These are phyloP conservation scores for Wallacemonas sp. DNA, from an alignment of 208 protist genomes.

Conservation along the genomic window DNA sequence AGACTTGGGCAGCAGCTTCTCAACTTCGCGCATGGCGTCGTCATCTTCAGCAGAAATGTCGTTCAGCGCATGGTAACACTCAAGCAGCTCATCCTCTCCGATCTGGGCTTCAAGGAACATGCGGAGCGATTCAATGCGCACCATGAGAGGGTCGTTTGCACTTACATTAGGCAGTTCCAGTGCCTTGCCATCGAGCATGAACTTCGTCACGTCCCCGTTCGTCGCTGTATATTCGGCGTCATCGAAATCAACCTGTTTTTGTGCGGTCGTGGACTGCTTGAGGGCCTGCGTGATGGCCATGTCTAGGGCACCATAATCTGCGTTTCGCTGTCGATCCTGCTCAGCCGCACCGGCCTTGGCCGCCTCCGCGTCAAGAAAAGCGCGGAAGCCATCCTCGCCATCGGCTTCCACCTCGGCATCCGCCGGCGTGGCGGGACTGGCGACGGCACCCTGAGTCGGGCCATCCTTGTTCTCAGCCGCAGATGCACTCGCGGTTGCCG, in stretches of 20 bases:
- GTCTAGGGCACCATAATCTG: slow-evolving; percentile 71
- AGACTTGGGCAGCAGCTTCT: slow-evolving; percentile 47
- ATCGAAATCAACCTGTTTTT: slow-evolving; percentile 59
- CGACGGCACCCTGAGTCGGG: neutral
- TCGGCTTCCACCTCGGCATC: slow-evolving; percentile 23
- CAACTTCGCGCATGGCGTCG: slow-evolving; percentile 67
- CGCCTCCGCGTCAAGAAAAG: slow-evolving; percentile 64
- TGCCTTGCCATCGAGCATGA: slow-evolving; percentile 89
- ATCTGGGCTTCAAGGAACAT: slow-evolving; percentile 84
- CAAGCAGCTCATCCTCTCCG: slow-evolving; percentile 70
- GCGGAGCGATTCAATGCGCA: slow-evolving; percentile 90
- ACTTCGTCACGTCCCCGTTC: slow-evolving; percentile 56
- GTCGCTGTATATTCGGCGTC: slow-evolving; percentile 47
- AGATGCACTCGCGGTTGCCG: neutral
- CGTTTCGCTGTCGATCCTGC: slow-evolving; percentile 34
- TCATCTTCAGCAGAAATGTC: slow-evolving; percentile 75
- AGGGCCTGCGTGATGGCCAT: slow-evolving; percentile 68
- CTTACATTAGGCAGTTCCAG: slow-evolving; percentile 81
- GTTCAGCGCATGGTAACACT: slow-evolving; percentile 79
- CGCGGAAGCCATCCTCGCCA: slow-evolving; percentile 53
- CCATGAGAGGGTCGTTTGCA: slow-evolving; percentile 80
- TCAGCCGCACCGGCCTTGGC: slow-evolving; percentile 20
- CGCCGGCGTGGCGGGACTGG: neutral
- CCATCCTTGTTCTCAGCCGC: neutral
- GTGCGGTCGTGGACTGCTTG: slow-evolving; percentile 1